Evolutionary conservation across 768 basidiomycete species (phyloP), one percentile per base, ranked within the genome.

Genomic region (Termitomyces sp.): DNA sequence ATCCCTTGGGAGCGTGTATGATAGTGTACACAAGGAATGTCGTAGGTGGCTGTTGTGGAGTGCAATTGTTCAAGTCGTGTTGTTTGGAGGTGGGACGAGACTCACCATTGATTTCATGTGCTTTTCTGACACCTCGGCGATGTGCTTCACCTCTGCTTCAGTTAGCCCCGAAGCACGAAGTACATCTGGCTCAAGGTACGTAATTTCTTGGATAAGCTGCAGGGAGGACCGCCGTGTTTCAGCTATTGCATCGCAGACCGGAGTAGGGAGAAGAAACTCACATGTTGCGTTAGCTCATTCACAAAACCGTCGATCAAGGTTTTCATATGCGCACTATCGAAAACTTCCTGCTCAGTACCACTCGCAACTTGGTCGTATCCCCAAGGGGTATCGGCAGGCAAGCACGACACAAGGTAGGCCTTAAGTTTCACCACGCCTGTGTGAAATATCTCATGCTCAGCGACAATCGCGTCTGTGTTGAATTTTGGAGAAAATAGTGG

Each of bases 41-140:
- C 16, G 52, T 47, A 7, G 58, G 59, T 4, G 64, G 56, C 62
- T 61, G 24, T 39, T 5, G 3, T 46, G 24, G 8, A 20, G 22
- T 41, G 8, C 24, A 32, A 34, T 41, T 16, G 9, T 22, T 16
- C 18, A 16, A 54, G 53, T 41, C n/a, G 20, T 22, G 9, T 24
- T 27, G n/a, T 5, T 29, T 8, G 9, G 1, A 29, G 22, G 14
- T 20, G 22, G 12, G 13, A n/a, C n/a, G n/a, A 39, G n/a, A n/a
- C 47, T 47, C n/a, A 63, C 64, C 62, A 64, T 63, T 6, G 62
- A 59, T 46, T 61, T 63, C 62, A 65, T 65, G 37, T 63, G 59
- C 43, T 49, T 61, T 31, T 63, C 62, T 3, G 62, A 60, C 37
- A 63, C 57, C 24, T 20, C 57, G 4, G 61, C 56, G 18, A 63